Conservation (phyloP, 805 yeast species). For the Metschnikowia gelsemii region DNA sequence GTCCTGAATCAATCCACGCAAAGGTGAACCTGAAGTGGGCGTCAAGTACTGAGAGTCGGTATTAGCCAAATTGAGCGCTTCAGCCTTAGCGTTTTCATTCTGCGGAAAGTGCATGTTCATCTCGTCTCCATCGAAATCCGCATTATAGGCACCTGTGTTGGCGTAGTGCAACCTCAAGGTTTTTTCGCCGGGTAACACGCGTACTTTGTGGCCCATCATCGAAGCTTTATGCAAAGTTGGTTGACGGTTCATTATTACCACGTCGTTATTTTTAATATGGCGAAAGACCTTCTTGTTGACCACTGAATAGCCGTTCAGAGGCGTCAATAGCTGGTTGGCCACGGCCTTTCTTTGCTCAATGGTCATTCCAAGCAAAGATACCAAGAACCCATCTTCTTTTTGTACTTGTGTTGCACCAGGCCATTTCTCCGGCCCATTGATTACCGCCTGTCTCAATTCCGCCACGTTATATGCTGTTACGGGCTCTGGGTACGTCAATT, state of each 20-base stretch:
- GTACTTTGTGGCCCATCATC: constrained; percentile 98
- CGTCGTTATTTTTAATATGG: constrained; percentile 92
- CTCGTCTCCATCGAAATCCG: constrained; percentile 99
- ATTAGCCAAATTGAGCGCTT: constrained; percentile 91
- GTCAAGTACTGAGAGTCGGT: constrained; percentile 97
- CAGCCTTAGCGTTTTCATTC: constrained; percentile 94
- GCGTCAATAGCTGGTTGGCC: constrained; percentile 93
- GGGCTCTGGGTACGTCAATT: constrained; percentile 96
- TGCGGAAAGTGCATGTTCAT: constrained; percentile 99
- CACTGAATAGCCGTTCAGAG: constrained; percentile 60
- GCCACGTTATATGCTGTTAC: constrained; percentile 90
- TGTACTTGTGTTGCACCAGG: constrained; percentile 98
- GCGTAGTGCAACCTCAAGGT: constrained; percentile 96
- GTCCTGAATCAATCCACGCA: constrained; percentile 98
- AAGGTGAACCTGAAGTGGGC: constrained; percentile 97
- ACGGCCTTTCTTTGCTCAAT: constrained; percentile 90
- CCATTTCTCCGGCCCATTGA: constrained; percentile 97
- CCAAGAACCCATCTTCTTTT: constrained; percentile 87
- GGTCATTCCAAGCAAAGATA: constrained; percentile 84
- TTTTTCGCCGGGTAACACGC: constrained; percentile 96
- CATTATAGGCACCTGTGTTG: constrained; percentile 97
- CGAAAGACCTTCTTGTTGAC: constrained; percentile 91
- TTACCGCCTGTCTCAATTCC: constrained; percentile 89
- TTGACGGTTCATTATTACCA: constrained; percentile 97
- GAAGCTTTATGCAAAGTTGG: constrained; percentile 99